Base-by-base conservation (phyloP, 2,329 filamentous ascomycete species). In the Ascochyta fabae region DNA sequence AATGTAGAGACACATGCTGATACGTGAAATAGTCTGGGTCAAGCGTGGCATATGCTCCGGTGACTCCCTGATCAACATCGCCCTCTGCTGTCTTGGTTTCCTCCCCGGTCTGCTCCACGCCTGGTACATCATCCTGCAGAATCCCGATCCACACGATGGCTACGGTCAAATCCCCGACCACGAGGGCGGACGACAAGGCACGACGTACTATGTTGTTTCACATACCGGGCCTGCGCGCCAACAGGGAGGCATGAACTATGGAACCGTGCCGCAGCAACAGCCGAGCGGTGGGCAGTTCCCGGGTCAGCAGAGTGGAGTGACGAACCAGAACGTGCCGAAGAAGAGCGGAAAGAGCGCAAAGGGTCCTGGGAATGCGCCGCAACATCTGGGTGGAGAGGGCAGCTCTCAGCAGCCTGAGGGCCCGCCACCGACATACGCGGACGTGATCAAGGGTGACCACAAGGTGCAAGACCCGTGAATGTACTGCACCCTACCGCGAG, bases 81-180 rank as follows among this genome's bases (percentile, higher is more conserved):
- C 93, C 42, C 91, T 98, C 69, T 95, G 90, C 74, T 75, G 71
- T 58, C 74, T 78, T 54, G 76, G 72, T 60, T 73, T 78, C 68
- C 77, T 98, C 57, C 94, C 94, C 19, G 94, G 94, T 58, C 88
- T 98, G 45, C 80, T 99, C 2, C 95, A 99, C 80, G 86, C 93
- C 60, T 98, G 95, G 94, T 99, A 98, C 83, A 96, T 98, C 77
- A 97, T 99, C 78, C 86, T 91, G 69, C 89, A 91, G 73, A 91
- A 89, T 75, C 95, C 95, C 55, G 94, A 97, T 58, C 77, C 79
- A 65, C 78, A 84, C 36, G 76, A 81, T 53, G 61, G 59, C 35
- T 92, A 95, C 77, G 85, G 91, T 65, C 78, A 81, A 46, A 75
- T 84, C 5, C 74, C 77, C 34, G 85, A 87, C 48, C 83, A 78